Evolutionary conservation across 371 early-diverging fungal genomes (phyloP), one percentile per base, ranked within the genome.

Genomic region (Rhizomucor pusillus): DNA sequence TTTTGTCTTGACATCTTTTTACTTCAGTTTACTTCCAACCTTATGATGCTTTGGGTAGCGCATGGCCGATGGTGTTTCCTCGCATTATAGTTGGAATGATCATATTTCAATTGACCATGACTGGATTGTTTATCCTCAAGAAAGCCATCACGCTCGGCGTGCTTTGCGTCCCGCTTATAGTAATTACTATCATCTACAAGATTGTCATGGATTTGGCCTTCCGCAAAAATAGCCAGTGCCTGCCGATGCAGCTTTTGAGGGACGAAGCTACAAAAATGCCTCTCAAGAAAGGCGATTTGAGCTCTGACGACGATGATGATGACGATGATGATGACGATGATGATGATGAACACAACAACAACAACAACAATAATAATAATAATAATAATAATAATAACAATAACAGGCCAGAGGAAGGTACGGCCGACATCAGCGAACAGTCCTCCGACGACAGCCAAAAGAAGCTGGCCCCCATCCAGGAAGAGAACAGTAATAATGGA

Each of bases 31-130:
- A 93, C 60, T 87, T 92, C 53, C 86, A 88, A 20, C 86, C 87
- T 6, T 93, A 90, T 63, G 95, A 95, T 67, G 84, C 91, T 1
- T 79, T 81, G 10, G 97, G 95, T 22, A 75, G 73, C 59, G 73
- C 84, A 18, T 92, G 91, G 81, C 90, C 88, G 1, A 81, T 86
- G 70, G 84, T 85, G 16, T 88, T 91, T 50, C 84, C 88, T 23
- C 82, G 94, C 19, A 77, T 91, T 43, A 77, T 89, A n/a, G 65
- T 82, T 20, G 90, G 92, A 3, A 70, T 96, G 51, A 54, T 90
- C 33, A 73, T 96, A 29, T 92, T 90, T 73, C 96, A 96, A 63
- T 50, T 90, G 52, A 86, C 93, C 2, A 91, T 92, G 83, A 67
- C 89, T 51, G 95, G 93, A 1, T 25, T 84, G 10, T 63, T 87